Base-by-base conservation (phyloP, 139 green algal genomes). In the Tetradesmus lagerheimii region DNA sequence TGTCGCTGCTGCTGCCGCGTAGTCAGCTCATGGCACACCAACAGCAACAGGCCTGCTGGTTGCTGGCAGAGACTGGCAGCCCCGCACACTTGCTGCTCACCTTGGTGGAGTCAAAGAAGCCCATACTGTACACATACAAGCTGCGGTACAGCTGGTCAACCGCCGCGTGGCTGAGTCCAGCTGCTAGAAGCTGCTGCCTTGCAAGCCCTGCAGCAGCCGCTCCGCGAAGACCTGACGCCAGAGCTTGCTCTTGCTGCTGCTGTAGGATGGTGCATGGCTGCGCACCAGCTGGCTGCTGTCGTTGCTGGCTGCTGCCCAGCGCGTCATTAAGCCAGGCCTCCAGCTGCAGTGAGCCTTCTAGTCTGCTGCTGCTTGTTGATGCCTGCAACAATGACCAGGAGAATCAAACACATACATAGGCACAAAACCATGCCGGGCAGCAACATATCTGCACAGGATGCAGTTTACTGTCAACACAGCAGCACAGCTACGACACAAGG, bases 61-160 rank as follows among this genome's bases (percentile, higher is more conserved):
- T 79, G 27, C 27, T 37, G 25, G 9, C n/a, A 41, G 31, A 9
- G 5, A 31, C 71, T 79, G 71, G 2, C 31, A 18, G 9, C 25
- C 5, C 14, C 15, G 35, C 16, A 80, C 14, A 14, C 4, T 45
- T 1, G 1, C 9, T 31, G 35, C 75, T 43, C 83, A 94, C 93
- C 91, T 94, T 92, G 82, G 94, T 91, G 29, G 93, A 71, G 77
- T 95, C 93, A 66, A 93, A 93, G 74, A 95, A 94, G 57, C 93
- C 93, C 15, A 95, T 88, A 25, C 91, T 94, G 78, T 95, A 95
- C n/a, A 95, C 93, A 75, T 94, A 95, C 86, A 96, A 86, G 20
- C 38, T 34, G 23, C 92, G 86, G 89, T 95, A 95, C 74, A 95
- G 74, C 34, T 91, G 82, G 50, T 96, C 91, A 4, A 94, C 79